Evolutionary conservation across 1,139 yeast genomes (phyloP).

Genomic region (Geotrichum restrictum): DNA sequence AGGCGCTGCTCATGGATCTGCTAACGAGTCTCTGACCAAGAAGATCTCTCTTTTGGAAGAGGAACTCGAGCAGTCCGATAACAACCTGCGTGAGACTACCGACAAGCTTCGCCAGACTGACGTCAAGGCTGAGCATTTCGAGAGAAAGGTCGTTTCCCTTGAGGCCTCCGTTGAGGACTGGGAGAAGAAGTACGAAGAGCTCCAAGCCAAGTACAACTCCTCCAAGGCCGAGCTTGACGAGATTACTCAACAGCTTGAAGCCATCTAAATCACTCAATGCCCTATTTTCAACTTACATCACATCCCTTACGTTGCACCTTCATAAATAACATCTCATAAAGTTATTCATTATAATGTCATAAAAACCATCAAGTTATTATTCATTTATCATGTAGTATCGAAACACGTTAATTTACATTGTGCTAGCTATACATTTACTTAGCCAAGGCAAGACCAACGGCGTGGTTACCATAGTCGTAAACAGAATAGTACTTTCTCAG

Average conservation of each 20-base stretch:
- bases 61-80: constrained; percentile 89
- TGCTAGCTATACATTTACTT: constrained; percentile 32
- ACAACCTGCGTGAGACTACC: constrained; percentile 87
- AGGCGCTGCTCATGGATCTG: constrained; percentile 81
- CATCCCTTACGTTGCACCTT: neutral
- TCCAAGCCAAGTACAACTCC: constrained; percentile 71
- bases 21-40: constrained; percentile 87
- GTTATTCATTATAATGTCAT: neutral
- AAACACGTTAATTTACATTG: neutral
- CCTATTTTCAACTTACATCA: too few relatives aligned
- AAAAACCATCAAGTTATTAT: neutral
- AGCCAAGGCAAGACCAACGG: constrained; percentile 88
- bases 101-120: constrained; percentile 94
- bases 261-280: constrained; percentile 45
- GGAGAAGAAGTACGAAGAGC: constrained; percentile 89
- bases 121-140: constrained; percentile 93
- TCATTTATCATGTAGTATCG: neutral
- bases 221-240: constrained; percentile 92
- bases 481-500: constrained; percentile 90
- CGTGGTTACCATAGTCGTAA: constrained; percentile 82
- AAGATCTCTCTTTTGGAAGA: constrained; percentile 90
- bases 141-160: constrained; percentile 87
- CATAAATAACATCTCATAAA: neutral
- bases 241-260: constrained; percentile 89
- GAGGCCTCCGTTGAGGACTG: constrained; percentile 89